Evolutionary conservation across 495 filamentous ascomycete species (phyloP).

Genomic region (Pseudoneurospora amorphoporcata): DNA sequence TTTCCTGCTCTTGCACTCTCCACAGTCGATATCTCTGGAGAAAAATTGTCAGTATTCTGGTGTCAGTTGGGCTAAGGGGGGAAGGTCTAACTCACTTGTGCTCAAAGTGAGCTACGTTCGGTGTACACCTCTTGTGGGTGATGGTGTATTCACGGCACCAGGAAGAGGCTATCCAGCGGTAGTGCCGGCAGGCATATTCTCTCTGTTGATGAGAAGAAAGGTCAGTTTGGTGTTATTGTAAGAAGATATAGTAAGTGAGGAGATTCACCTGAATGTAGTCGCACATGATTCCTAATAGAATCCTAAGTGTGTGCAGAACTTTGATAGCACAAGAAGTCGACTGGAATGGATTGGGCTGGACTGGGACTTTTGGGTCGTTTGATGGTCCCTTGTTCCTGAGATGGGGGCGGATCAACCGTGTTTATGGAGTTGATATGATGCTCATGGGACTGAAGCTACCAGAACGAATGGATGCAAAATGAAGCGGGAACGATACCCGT

Average conservation of each 20-base stretch:
- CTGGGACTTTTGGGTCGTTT: not conserved
- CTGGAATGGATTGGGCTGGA: not conserved
- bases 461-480: not conserved
- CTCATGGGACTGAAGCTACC: not conserved
- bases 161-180: conserved; percentile 16
- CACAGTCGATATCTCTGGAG: conserved; percentile 7
- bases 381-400: not conserved
- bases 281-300: conserved; percentile 8
- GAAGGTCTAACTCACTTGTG: conserved; percentile 1
- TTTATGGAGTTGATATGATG: not conserved
- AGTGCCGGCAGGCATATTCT: conserved; percentile 17
- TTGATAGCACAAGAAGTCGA: not conserved
- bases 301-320: not conserved
- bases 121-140: conserved; percentile 14
- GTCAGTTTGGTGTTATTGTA: not conserved
- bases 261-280: conserved; percentile 6
- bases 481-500: not conserved
- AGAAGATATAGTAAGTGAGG: not conserved
- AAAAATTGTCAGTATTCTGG: not conserved
- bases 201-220: not conserved
- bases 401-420: not conserved
- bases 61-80: not conserved
- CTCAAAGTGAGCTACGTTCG: conserved; percentile 17
- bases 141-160: conserved; percentile 18
- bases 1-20: conserved; percentile 15